Evolutionary conservation across 2,329 filamentous ascomycete genomes (phyloP).

Genomic region (Waltergamsia citrina): DNA sequence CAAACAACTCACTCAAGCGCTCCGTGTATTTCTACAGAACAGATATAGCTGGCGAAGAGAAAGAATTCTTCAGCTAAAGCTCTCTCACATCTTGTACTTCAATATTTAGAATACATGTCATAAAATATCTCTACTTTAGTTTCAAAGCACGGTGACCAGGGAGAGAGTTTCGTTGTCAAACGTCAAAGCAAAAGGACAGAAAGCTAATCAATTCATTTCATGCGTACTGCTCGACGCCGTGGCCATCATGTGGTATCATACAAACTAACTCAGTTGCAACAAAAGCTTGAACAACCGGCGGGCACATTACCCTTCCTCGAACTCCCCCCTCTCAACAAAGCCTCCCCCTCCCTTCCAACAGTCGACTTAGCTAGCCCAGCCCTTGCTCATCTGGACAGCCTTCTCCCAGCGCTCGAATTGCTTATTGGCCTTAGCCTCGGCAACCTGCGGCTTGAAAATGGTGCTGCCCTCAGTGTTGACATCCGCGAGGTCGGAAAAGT

Average conservation of each 20-base stretch:
- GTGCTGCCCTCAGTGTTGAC: conserved; percentile 63
- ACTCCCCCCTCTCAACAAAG: neutral
- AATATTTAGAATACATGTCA: no score
- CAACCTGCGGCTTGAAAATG: conserved; percentile 58
- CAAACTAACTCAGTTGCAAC: conserved; percentile 1
- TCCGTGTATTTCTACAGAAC: no score
- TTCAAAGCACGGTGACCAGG: no score
- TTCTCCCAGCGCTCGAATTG: conserved; percentile 67
- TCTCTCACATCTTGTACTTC: no score
- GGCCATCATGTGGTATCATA: conserved; percentile 3
- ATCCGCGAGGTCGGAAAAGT: conserved; percentile 60
- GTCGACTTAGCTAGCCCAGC: conserved; percentile 39
- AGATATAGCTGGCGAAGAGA: no score
- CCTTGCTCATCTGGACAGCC: conserved; percentile 70
- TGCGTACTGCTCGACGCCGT: neutral
- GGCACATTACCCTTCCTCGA: neutral
- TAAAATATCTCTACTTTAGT: no score
- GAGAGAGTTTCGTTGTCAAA: no score
- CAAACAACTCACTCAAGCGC: no score
- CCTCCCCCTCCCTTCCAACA: neutral
- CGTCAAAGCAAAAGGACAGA: no score
- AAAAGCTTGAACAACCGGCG: neutral
- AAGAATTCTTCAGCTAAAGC: no score
- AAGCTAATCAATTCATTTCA: conserved; percentile 1
- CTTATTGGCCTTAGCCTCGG: conserved; percentile 44